Evolutionary conservation across 176 grass and related monocot species (phyloP).

Genomic region (Aegilops tauschii): DNA sequence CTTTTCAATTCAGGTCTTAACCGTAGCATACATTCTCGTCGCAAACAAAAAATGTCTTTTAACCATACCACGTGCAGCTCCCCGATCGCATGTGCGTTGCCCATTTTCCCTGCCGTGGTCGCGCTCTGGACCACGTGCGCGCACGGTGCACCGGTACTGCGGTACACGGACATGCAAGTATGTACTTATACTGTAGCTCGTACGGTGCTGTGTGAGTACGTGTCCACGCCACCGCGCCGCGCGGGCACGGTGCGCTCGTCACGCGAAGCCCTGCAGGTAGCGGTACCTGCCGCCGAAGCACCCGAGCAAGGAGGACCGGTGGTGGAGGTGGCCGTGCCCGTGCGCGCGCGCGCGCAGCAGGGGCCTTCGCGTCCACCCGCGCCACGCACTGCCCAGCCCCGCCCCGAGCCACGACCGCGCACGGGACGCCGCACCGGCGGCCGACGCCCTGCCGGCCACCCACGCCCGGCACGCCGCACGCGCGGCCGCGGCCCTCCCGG

Average conservation of each 20-base stretch:
- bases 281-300: neutral
- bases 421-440: neutral
- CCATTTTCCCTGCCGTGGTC: no score
- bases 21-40: no score
- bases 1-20: no score
- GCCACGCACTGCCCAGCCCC: neutral
- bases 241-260: neutral
- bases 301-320: neutral
- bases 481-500: neutral
- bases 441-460: neutral
- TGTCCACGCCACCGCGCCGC: no score
- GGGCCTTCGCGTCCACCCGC: neutral
- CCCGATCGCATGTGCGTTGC: no score
- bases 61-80: no score
- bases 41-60: no score
- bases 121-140: no score
- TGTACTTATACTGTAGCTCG: no score
- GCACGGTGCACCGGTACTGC: no score
- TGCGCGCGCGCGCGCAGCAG: neutral
- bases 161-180: no score
- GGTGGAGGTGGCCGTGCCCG: neutral
- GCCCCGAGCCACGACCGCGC: neutral
- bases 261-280: constrained; percentile 17
- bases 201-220: no score
- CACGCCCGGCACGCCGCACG: constrained; percentile 7